Evolutionary conservation across 2,329 filamentous ascomycete species (phyloP).

Genomic region (Ambrosiella beaveri): DNA sequence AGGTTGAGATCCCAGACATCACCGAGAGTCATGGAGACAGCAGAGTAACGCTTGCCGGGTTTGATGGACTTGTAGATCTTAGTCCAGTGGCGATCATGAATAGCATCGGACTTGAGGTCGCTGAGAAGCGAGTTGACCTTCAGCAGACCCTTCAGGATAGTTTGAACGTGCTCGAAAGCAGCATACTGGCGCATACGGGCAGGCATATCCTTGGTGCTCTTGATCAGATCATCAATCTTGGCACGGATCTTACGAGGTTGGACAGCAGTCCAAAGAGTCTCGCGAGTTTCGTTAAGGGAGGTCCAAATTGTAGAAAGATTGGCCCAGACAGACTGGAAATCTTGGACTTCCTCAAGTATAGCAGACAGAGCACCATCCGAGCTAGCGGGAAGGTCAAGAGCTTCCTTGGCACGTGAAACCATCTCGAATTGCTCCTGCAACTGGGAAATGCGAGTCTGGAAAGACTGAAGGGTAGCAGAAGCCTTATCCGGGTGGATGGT

Average conservation of each 20-base stretch:
- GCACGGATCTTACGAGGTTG: constrained; percentile 84
- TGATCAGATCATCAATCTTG: constrained; percentile 79
- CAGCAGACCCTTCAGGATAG: constrained; percentile 67
- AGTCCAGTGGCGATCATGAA: constrained; percentile 89
- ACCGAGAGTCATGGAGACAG: constrained; percentile 87
- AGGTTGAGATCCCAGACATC: constrained; percentile 98
- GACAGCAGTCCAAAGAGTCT: constrained; percentile 86
- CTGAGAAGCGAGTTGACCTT: constrained; percentile 80
- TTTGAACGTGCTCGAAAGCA: constrained; percentile 97
- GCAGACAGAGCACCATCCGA: constrained; percentile 66
- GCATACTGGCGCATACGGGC: constrained; percentile 98
- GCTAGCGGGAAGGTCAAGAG: constrained; percentile 69
- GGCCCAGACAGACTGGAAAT: constrained; percentile 98
- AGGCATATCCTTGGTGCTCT: constrained; percentile 98
- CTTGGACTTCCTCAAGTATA: constrained; percentile 87
- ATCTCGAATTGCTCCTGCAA: constrained; percentile 80
- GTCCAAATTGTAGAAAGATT: constrained; percentile 92
- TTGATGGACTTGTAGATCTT: constrained; percentile 95
- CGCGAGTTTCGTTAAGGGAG: constrained; percentile 81
- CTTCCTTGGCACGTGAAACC: constrained; percentile 93
- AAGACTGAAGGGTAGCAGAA: constrained; percentile 61
- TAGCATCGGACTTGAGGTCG: constrained; percentile 90
- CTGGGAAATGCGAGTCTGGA: constrained; percentile 69
- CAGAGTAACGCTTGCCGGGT: constrained; percentile 83
- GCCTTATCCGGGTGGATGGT: constrained; percentile 82